A percentile compares a stretch with the other conserved stretches of the same genome.
phyloP scores from a whole-genome alignment of 805 yeast species.

The Candida pini region DNA sequence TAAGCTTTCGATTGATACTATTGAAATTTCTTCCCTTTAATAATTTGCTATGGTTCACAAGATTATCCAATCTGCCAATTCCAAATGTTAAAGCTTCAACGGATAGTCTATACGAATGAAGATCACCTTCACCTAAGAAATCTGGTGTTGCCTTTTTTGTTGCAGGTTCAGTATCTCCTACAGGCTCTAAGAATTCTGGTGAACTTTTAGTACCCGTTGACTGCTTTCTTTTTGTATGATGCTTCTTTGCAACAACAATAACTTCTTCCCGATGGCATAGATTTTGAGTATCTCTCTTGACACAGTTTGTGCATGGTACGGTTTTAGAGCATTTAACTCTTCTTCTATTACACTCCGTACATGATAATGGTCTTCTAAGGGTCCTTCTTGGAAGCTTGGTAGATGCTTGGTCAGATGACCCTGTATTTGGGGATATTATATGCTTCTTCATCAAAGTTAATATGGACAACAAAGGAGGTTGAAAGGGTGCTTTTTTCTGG shows the following conservation, averaged over 20 bases:
- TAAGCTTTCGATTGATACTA: not conserved
- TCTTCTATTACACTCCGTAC: constrained; percentile 3
- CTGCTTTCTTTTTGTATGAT: not conserved
- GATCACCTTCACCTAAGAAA: not conserved
- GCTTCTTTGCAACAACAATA: not conserved
- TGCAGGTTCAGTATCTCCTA: not conserved
- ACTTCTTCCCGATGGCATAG: constrained; percentile 1
- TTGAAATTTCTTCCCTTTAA: not conserved
- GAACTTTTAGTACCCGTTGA: not conserved
- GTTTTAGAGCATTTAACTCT: constrained; percentile 2
- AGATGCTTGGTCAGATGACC: no score
- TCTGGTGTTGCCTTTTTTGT: not conserved
- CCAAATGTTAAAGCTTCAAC: constrained; percentile 1
- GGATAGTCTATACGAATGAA: constrained; percentile 1
- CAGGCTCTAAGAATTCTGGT: not conserved
- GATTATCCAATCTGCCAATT: not conserved
- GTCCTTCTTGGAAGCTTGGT: no score
- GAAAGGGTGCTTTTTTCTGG: no score
- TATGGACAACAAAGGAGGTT: no score
- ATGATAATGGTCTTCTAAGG: constrained; percentile 1
- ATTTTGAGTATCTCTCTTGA: not conserved
- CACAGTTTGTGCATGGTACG: constrained; percentile 2
- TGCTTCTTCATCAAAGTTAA: no score
- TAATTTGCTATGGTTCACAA: not conserved
- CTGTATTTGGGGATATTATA: no score